Evolutionary conservation across 2,329 filamentous ascomycete species (phyloP).

Genomic region (Emmonsiellopsis sp.): DNA sequence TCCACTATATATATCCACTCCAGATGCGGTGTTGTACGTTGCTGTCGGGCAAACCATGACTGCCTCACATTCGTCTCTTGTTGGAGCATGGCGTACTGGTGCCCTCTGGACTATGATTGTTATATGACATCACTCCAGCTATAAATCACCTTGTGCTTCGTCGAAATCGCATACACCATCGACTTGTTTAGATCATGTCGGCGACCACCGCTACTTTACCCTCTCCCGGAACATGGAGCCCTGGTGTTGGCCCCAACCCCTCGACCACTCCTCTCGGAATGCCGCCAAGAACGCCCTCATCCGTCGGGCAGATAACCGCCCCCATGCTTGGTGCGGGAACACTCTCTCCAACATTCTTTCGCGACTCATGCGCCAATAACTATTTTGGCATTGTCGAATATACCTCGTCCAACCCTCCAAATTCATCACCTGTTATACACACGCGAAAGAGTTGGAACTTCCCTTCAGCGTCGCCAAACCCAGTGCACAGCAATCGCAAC

Average conservation of each 20-base stretch:
- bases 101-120: not conserved
- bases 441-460: constrained; percentile 67
- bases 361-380: constrained; percentile 47
- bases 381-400: constrained; percentile 76
- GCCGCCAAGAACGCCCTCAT: constrained; percentile 45
- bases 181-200: constrained; percentile 13
- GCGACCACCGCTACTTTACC: constrained; percentile 15
- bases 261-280: constrained; percentile 39
- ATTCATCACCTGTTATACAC: constrained; percentile 49
- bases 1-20: too few species aligned
- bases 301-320: constrained; percentile 46
- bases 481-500: constrained; percentile 20
- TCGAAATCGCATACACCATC: not conserved
- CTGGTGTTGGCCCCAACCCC: constrained; percentile 13
- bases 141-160: not conserved
- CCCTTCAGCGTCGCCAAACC: constrained; percentile 57
- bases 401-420: constrained; percentile 48
- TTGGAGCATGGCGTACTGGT: not conserved
- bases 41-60: not conserved
- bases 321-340: constrained; percentile 40
- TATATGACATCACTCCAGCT: not conserved
- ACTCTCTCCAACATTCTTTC: constrained; percentile 32
- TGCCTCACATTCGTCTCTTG: not conserved
- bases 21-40: not conserved
- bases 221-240: constrained; percentile 12